Evolutionary conservation across 2,329 filamentous ascomycete species (phyloP).

Genomic region (Penicillium sclerotiorum): DNA sequence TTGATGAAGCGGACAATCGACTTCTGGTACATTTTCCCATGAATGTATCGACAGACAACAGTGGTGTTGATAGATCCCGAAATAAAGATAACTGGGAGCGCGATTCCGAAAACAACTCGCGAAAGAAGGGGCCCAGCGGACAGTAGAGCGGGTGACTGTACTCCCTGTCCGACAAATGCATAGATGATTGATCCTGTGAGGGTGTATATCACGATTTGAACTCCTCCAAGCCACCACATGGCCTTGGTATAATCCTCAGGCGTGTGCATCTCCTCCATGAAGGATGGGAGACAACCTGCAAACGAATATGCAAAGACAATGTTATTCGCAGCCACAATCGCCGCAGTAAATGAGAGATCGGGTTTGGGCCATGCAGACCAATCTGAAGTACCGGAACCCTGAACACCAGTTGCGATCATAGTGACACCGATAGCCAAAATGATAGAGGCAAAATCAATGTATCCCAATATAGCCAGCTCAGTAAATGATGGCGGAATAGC

Average conservation of each 20-base stretch:
- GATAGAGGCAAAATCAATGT: constrained; percentile 33
- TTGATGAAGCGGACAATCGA: constrained; percentile 21
- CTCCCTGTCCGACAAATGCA: constrained; percentile 20
- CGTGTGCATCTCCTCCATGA: constrained; percentile 21
- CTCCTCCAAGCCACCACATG: constrained; percentile 14
- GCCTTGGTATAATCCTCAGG: constrained; percentile 18
- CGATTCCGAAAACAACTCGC: constrained; percentile 14
- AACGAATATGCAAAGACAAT: constrained; percentile 21
- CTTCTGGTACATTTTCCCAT: constrained; percentile 20
- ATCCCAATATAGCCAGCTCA: constrained; percentile 17
- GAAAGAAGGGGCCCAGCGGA: constrained; percentile 17
- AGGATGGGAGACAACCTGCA: constrained; percentile 16
- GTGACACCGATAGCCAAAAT: constrained; percentile 33
- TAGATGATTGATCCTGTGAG: constrained; percentile 17
- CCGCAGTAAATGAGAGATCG: constrained; percentile 9
- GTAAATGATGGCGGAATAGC: constrained; percentile 36
- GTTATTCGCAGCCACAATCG: constrained; percentile 17
- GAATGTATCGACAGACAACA: constrained; percentile 23
- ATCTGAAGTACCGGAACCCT: constrained; percentile 19
- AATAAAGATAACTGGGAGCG: constrained; percentile 19
- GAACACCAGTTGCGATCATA: constrained; percentile 35
- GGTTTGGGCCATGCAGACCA: constrained; percentile 19
- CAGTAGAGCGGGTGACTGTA: constrained; percentile 17
- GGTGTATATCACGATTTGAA: constrained; percentile 16
- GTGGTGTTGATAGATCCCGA: constrained; percentile 26